phyloP scores from a whole-genome alignment of 2,329 filamentous ascomycete genomes.

The Fusarium metavorans region DNA sequence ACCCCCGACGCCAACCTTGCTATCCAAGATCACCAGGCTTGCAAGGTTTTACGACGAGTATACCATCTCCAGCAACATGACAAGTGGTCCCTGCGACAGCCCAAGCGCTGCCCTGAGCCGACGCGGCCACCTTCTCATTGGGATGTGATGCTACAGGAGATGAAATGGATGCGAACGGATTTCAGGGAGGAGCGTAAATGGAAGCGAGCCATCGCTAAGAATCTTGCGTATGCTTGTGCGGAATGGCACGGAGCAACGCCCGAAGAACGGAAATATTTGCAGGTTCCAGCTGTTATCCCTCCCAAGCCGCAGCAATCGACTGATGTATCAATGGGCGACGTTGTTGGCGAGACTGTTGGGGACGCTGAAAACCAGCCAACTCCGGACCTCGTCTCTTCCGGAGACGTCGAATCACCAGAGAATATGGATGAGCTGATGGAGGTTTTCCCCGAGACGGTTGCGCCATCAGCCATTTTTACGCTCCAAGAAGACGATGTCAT shows the following conservation, averaged over 20 bases:
- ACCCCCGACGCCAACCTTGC: conserved; percentile 87
- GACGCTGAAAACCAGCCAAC: conserved; percentile 63
- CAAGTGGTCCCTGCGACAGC: conserved; percentile 92
- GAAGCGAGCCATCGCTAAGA: conserved; percentile 86
- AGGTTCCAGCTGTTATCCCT: conserved; percentile 70
- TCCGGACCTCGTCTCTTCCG: conserved; percentile 75
- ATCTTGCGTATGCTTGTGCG: conserved; percentile 84
- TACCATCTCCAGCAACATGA: conserved; percentile 92
- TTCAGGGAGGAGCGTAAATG: conserved; percentile 94
- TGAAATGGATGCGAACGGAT: conserved; percentile 98
- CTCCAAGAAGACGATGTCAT: conserved; percentile 85
- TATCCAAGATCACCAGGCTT: conserved; percentile 88
- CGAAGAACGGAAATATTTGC: conserved; percentile 74
- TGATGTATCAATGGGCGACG: conserved; percentile 52
- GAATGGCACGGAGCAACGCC: conserved; percentile 78
- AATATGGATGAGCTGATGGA: conserved; percentile 55
- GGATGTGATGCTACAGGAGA: conserved; percentile 89
- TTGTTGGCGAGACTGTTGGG: conserved; percentile 43
- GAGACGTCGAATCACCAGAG: conserved; percentile 69
- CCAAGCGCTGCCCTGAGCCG: conserved; percentile 86
- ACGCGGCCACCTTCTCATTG: conserved; percentile 81
- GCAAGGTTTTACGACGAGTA: conserved; percentile 85
- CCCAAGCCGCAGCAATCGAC: conserved; percentile 49
- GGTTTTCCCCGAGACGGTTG: conserved; percentile 62
- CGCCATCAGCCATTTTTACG: conserved; percentile 85